Percentiles rank a stretch among this genome's conserved stretches.
phyloP scores from a whole-genome alignment of 768 basidiomycete species.

The Tulasnella sp. region DNA sequence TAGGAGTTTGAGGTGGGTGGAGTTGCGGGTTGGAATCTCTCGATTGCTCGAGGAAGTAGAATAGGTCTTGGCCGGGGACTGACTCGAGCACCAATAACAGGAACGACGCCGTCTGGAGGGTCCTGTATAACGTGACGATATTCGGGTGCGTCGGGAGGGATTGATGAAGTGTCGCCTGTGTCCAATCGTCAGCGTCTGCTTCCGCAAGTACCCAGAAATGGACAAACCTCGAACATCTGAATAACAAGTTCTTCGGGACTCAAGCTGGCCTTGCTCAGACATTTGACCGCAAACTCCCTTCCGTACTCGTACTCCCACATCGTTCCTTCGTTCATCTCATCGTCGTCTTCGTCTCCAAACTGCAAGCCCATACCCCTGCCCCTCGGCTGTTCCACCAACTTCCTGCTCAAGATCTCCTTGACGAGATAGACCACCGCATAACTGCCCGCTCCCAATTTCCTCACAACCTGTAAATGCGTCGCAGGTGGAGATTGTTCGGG shows the following conservation, averaged over 20 bases:
- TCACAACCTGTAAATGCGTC: slow-evolving; percentile 70
- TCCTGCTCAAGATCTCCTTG: slow-evolving; percentile 42
- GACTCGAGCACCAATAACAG: slow-evolving; percentile 89
- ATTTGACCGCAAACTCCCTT: slow-evolving; percentile 89
- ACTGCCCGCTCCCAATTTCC: slow-evolving; percentile 76
- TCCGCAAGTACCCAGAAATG: neutral
- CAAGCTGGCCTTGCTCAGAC: slow-evolving; percentile 88
- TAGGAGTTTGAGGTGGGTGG: slow-evolving; percentile 27
- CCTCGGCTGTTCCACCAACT: neutral
- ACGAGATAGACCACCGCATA: slow-evolving; percentile 95
- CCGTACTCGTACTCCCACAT: slow-evolving; percentile 39
- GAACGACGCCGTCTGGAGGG: slow-evolving; percentile 84
- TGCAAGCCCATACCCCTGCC: no score
- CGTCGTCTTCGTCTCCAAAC: slow-evolving; percentile 1
- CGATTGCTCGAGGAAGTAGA: slow-evolving; percentile 95
- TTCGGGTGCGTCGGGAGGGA: slow-evolving; percentile 82
- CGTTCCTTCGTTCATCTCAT: neutral
- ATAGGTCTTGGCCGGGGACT: slow-evolving; percentile 94
- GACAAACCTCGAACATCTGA: slow-evolving; percentile 78
- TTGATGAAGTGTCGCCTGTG: slow-evolving; percentile 85
- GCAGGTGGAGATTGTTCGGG: slow-evolving; percentile 1
- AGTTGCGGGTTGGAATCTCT: slow-evolving; percentile 61
- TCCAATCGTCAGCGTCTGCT: no score
- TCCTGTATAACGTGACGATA: slow-evolving; percentile 90
- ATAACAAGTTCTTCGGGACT: slow-evolving; percentile 77